These are phyloP conservation scores for Ramalina peruviana DNA, from an alignment of 495 filamentous ascomycete genomes.

Conservation along the genomic window DNA sequence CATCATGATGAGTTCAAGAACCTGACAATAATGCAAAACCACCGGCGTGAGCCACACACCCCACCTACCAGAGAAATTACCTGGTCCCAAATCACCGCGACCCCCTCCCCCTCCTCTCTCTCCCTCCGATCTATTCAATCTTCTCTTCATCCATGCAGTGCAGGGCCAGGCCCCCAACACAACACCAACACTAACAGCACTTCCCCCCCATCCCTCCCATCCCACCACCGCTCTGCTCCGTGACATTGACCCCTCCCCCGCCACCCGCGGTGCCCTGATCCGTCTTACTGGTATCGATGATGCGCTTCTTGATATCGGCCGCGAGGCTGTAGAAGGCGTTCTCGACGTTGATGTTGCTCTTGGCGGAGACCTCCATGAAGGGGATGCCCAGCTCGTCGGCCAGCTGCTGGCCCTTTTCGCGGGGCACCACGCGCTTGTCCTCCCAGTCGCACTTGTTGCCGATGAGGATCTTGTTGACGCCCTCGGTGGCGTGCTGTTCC, in stretches of 20 bases:
- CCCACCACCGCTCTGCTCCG: slow-evolving; percentile 45
- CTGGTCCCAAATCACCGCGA: too few relatives aligned
- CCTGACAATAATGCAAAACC: too few relatives aligned
- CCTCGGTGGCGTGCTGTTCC: slow-evolving; percentile 96
- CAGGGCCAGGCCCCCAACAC: too few relatives aligned
- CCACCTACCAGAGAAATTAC: background rate
- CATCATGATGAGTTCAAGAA: background rate
- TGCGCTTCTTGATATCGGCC: slow-evolving; percentile 91
- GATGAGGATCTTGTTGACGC: slow-evolving; percentile 98
- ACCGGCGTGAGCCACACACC: background rate
- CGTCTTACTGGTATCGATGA: slow-evolving; percentile 72
- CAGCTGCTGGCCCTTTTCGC: slow-evolving; percentile 81
- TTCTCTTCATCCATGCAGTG: too few relatives aligned
- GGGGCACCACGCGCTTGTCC: slow-evolving; percentile 89
- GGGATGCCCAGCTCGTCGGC: slow-evolving; percentile 95
- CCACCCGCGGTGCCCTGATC: slow-evolving; percentile 43
- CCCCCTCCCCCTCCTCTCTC: too few relatives aligned
- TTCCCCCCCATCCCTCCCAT: slow-evolving; percentile 54
- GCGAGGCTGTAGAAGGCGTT: slow-evolving; percentile 96
- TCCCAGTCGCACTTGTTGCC: slow-evolving; percentile 99
- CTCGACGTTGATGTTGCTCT: slow-evolving; percentile 99
- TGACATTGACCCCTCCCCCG: slow-evolving; percentile 54
- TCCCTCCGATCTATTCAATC: too few relatives aligned
- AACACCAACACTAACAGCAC: slow-evolving; percentile 52
- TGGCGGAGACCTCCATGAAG: slow-evolving; percentile 95